These are phyloP conservation scores for Annulohypoxylon truncatum DNA, from an alignment of 2,329 filamentous ascomycete genomes.

Conservation along the genomic window DNA sequence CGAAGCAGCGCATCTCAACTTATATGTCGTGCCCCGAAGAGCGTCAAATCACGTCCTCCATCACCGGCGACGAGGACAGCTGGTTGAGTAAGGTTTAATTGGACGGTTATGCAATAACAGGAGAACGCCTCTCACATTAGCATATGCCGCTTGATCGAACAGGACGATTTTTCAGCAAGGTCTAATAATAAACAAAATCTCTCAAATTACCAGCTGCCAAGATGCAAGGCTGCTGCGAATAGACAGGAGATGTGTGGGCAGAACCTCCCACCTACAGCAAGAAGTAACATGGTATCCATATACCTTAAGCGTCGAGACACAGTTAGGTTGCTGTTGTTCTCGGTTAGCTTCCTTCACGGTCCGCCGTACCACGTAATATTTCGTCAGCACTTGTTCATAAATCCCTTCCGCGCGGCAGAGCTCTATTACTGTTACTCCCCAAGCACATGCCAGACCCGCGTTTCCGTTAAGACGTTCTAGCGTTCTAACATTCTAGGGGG, in stretches of 20 bases:
- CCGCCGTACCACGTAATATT: conserved; percentile 42
- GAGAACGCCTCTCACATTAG: conserved; percentile 23
- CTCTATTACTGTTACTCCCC: conserved; percentile 19
- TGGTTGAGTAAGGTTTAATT: conserved; percentile 19
- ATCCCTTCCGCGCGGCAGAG: conserved; percentile 30
- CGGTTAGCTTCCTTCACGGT: conserved; percentile 25
- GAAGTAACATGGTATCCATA: conserved; percentile 1
- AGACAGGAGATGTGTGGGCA: conserved; percentile 29
- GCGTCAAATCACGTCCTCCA: conserved; percentile 17
- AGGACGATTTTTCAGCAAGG: conserved; percentile 20
- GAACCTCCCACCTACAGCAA: conserved; percentile 9
- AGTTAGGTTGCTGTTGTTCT: conserved; percentile 28
- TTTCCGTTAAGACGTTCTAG: conserved; percentile 16
- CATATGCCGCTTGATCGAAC: conserved; percentile 29
- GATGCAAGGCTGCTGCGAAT: conserved; percentile 36
- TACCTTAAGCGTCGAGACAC: conserved; percentile 27
- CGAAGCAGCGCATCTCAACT: conserved; percentile 18
- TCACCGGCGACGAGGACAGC: conserved; percentile 16
- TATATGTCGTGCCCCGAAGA: conserved; percentile 8
- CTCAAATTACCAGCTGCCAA: conserved; percentile 31
- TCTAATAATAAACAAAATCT: conserved; percentile 31
- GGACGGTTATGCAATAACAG: conserved; percentile 14
- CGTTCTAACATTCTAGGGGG: neutral
- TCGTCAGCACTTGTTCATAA: conserved; percentile 42
- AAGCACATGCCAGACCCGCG: conserved; percentile 35